Conservation (phyloP, 2,329 filamentous ascomycete genomes). For the Seiridium cupressi region DNA sequence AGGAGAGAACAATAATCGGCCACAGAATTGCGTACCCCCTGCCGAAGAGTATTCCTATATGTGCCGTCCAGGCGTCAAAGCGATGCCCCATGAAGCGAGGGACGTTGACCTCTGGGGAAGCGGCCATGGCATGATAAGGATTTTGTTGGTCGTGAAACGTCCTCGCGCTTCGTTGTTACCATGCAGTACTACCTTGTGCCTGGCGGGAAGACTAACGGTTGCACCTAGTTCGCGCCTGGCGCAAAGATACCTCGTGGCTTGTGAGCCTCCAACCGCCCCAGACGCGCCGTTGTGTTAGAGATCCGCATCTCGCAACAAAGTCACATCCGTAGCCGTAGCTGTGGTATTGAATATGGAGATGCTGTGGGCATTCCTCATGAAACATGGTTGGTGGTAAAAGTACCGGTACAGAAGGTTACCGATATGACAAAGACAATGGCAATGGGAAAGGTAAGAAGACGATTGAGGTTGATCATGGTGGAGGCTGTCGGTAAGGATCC, state of each 20-base stretch:
- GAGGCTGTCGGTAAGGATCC: not conserved
- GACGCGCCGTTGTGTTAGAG: too few species aligned
- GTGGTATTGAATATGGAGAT: not conserved
- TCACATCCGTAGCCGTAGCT: not conserved
- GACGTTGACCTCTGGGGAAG: too few species aligned
- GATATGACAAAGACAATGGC: not conserved
- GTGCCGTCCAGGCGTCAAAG: not conserved
- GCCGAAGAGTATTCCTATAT: not conserved
- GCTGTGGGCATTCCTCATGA: not conserved
- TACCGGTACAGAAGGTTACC: not conserved
- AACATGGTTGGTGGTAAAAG: not conserved
- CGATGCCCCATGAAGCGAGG: not conserved
- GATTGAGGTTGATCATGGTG: not conserved
- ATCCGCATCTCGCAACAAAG: not conserved
- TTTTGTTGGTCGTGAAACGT: not conserved
- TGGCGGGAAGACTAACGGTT: not conserved
- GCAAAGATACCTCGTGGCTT: too few species aligned
- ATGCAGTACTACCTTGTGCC: not conserved
- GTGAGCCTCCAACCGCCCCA: too few species aligned
- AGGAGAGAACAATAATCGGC: not conserved
- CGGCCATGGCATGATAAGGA: not conserved
- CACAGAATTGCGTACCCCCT: not conserved
- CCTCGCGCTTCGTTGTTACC: not conserved
- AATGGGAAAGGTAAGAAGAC: not conserved
- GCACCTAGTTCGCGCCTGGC: too few species aligned